Evolutionary conservation across 345 rosid genomes (phyloP).

Genomic region (Clarkia xantiana): DNA sequence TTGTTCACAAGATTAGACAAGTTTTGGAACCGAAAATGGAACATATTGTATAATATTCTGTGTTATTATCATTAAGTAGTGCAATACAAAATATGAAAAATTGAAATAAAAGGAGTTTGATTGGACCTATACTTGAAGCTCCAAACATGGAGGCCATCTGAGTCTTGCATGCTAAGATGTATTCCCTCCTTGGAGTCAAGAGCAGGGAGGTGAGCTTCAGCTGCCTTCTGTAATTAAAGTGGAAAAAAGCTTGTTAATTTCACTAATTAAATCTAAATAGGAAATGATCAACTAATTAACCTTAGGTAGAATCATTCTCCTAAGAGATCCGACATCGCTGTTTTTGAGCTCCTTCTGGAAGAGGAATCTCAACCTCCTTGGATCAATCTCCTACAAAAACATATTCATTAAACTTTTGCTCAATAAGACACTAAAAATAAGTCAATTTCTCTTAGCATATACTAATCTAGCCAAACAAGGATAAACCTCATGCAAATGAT

Average conservation of each 20-base stretch:
- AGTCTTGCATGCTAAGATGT: slow-evolving; percentile 55
- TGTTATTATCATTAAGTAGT: background rate
- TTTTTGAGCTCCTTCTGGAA: slow-evolving; percentile 90
- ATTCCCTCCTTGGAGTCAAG: slow-evolving; percentile 90
- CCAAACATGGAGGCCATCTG: slow-evolving; percentile 74
- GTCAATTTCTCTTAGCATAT: too few relatives aligned
- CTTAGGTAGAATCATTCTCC: slow-evolving; percentile 96
- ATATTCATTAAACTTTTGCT: background rate
- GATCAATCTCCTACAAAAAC: slow-evolving; percentile 42
- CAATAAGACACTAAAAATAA: too few relatives aligned
- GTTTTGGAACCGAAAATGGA: background rate
- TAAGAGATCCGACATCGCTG: slow-evolving; percentile 84
- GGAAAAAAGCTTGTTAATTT: background rate
- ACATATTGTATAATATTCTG: background rate
- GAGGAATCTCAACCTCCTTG: slow-evolving; percentile 54
- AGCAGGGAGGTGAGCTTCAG: slow-evolving; percentile 71
- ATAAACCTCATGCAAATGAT: too few relatives aligned
- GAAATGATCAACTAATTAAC: slow-evolving; percentile 20
- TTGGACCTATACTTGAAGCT: slow-evolving; percentile 83
- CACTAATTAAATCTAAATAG: slow-evolving; percentile 58
- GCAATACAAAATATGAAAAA: too few relatives aligned
- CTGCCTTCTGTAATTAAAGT: slow-evolving; percentile 51
- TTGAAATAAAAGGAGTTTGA: background rate
- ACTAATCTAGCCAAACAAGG: too few relatives aligned
- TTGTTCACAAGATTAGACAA: background rate